Evolutionary conservation across 768 basidiomycete genomes (phyloP), one percentile per base, ranked within the genome.

Genomic region (Glaciozyma martinii): DNA sequence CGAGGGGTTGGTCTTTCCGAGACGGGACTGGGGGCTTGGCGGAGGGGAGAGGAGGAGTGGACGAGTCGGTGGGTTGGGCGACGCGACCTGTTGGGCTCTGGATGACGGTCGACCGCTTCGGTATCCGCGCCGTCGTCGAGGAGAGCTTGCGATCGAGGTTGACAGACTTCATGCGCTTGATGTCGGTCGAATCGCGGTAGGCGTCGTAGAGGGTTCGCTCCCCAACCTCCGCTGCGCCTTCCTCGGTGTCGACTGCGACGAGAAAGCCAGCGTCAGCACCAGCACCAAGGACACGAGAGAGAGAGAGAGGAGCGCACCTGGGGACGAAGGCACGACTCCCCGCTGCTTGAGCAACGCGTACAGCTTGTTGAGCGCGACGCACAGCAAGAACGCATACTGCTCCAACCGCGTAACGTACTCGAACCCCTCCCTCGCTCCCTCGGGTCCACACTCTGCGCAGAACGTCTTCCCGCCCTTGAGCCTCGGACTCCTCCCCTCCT

Each of bases 331-430:
- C 29, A 94, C 88, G 44, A 91, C 89, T 16, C 92, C 92, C 72
- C 89, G 85, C 78, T 88, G 88, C 80, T 88, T 89, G 73, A 90
- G 78, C 44, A 89, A 81, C 37, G 89, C 82, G 77, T 92, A 98
- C 60, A 99, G 80, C 73, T 94, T 83, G 70, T 93, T 81, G 61
- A 99, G 80, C 25, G 94, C 95, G 29, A 98, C 95, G 74, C 97
- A 97, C 59, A 99, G 80, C 62, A 99, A 78, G 80, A 93, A 99
- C 3, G 95, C 90, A 76, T 95, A 99, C 75, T 99, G 95, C 79
- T 99, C 95, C 68, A 99, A 78, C 62, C 94, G 81, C 66, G 93
- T 90, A 21, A 95, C 95, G 23, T 89, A 82, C 74, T 89, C 88
- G 77, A 98, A 97, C 16, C 93, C 91, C 29, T 54, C 69, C 9